Evolutionary conservation across 1,139 yeast species (phyloP), one percentile per base, ranked within the genome.

Genomic region (Debaryomyces sp.): DNA sequence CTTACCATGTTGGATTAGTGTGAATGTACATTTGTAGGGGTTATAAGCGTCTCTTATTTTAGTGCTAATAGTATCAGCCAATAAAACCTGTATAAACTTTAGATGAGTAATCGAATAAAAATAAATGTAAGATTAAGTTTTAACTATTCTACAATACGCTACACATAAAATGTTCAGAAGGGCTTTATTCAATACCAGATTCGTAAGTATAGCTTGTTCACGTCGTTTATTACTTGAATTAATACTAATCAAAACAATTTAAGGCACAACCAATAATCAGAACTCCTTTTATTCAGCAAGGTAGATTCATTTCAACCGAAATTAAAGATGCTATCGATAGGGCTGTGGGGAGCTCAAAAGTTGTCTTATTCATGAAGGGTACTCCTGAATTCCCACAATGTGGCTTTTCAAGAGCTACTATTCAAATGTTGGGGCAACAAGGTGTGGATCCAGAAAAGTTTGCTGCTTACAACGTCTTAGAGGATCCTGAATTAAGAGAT

Each of bases 381-480:
- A 95, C 99, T 1, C 99, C 99, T 1, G 97, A 92, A 62, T 90
- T 89, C 50, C 99, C 99, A 27, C 96, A 91, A 62, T 95, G 99
- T 76, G 99, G 99, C 1, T 95, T 95, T 64, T 91, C 97, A 6
- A 82, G 97, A 63, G 96, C 96, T 46, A 89, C 97, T 15, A 92
- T 95, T 57, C 95, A 90, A 65, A 81, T 91, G 43, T 79, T 95
- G 54, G 98, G 99, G 17, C 95, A 91, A 66, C 96, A 92, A 66
- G 99, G 99, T 49, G 98, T 95, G 29, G 97, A 95, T 68, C 99
- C 99, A 5, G 81, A 75, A 42, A 92, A 94, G 68, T 92, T 95
- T 70, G 97, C 98, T 42, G 99, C 99, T 33, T 95, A 88, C 71
- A 94, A 95, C 62, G 99, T 95, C 0, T 77, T 95, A 57, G 99